A percentile compares a stretch with the other conserved stretches of the same genome.
Conservation (phyloP, 768 basidiomycete genomes). For the Postia placenta region DNA sequence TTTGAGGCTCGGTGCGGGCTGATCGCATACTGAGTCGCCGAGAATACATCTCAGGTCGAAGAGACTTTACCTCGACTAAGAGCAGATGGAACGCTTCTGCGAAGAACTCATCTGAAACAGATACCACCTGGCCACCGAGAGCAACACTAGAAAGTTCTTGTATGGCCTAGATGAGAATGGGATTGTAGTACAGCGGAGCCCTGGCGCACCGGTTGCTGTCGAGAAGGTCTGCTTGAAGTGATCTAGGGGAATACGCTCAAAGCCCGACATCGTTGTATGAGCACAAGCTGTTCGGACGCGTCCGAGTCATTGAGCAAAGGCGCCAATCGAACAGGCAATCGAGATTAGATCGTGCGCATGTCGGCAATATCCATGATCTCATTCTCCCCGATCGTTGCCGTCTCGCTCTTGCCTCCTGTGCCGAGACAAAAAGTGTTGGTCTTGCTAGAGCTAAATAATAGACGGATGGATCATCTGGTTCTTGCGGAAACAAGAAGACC, state of each 20-base stretch:
- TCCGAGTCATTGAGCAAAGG: no score
- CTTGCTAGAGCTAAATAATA: no score
- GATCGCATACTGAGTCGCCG: background rate
- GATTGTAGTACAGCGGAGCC: background rate
- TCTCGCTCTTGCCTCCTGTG: no score
- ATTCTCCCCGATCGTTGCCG: no score
- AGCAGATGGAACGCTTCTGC: slow-evolving; percentile 81
- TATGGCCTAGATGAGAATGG: background rate
- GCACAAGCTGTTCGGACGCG: no score
- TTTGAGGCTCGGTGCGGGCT: slow-evolving; percentile 86
- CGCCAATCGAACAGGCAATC: background rate
- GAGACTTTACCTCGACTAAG: slow-evolving; percentile 72
- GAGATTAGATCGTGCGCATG: background rate
- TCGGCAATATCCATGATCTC: no score
- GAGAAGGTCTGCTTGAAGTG: slow-evolving; percentile 43
- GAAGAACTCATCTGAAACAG: slow-evolving; percentile 95
- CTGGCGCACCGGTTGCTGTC: slow-evolving; percentile 39
- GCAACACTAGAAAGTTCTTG: slow-evolving; percentile 88
- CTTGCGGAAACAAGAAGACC: no score
- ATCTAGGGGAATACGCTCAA: slow-evolving; percentile 34
- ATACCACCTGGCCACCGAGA: slow-evolving; percentile 68
- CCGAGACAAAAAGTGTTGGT: no score
- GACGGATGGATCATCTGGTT: no score
- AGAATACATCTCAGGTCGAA: background rate
- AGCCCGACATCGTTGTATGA: background rate